Base-by-base conservation (phyloP, 2,329 filamentous ascomycete species). In the Aspergillus viridinutans region DNA sequence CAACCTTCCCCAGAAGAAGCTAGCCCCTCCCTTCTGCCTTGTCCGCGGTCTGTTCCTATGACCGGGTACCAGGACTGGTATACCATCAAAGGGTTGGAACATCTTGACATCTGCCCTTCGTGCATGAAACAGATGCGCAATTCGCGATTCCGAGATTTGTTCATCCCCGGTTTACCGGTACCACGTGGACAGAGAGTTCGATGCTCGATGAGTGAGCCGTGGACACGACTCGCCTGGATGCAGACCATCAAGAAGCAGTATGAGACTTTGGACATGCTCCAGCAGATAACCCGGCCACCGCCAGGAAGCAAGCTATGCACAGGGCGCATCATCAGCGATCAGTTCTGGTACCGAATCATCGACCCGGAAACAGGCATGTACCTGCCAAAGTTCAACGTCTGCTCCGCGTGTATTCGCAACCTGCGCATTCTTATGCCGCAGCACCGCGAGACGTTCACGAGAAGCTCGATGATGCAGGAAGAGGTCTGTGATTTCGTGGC, bases 171-270 rank as follows among this genome's bases (percentile, higher is more conserved):
- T 38, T 80, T 84, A 29, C 77, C 80, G 28, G 83, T 85, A 17
- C 78, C 84, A 4, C 76, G 81, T 2, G 81, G 83, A 14, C 78
- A 80, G 43, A 80, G 83, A 49, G 80, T 90, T 7, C 79, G 82
- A 49, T 97, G 93, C 74, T 88, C 92, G 61, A 90, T 97, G 72
- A 90, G 90, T 29, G 82, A 85, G 12, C 84, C 88, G 0, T 97
- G 92, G 90, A 88, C 90, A 65, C 86, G 90, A 28, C 85, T 96
- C 42, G 92, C 92, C 0, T 96, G 89, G 85, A 80, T 92, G 3
- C 80, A 96, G 60, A 92, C 87, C 2, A 77, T 89, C 53, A 91
- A 92, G 72, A 84, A 90, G 62, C 76, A 84, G 12, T 79, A 83
- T 20, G 79, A 82, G 3, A 85, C 90, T 61, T 76, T 94, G 43